These are phyloP conservation scores for Trichoderma citrinoviride DNA, from an alignment of 2,329 filamentous ascomycete species.

Conservation along the genomic window DNA sequence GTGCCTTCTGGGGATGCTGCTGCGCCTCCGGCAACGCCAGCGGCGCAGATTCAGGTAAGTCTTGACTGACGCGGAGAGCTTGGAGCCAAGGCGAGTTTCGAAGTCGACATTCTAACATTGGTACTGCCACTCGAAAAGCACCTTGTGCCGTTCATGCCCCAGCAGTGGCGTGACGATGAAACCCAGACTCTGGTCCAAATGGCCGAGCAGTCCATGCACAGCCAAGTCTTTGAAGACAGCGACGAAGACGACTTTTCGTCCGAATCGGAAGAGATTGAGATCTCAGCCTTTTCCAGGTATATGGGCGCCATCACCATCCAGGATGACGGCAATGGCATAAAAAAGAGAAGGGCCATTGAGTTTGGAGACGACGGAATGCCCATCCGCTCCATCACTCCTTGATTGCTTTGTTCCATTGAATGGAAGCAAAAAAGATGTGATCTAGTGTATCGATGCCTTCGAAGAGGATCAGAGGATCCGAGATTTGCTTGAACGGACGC, in stretches of 20 bases:
- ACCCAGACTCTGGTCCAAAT: not conserved
- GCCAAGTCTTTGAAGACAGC: slow-evolving; percentile 13
- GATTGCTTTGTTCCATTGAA: no score
- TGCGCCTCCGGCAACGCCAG: not conserved
- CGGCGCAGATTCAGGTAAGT: not conserved
- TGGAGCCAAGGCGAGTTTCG: not conserved
- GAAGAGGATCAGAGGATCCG: no score
- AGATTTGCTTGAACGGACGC: not conserved
- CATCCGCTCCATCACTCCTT: not conserved
- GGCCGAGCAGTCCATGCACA: not conserved
- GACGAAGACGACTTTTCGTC: slow-evolving; percentile 7
- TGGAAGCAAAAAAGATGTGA: not conserved
- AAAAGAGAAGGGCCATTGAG: slow-evolving; percentile 1
- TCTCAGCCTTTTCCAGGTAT: not conserved
- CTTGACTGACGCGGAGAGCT: not conserved
- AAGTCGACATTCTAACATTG: not conserved
- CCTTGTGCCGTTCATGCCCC: not conserved
- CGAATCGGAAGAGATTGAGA: not conserved
- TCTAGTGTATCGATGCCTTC: not conserved
- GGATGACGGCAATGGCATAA: not conserved
- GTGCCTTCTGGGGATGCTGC: not conserved
- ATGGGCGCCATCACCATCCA: slow-evolving; percentile 5
- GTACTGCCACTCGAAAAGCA: not conserved
- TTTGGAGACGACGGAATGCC: slow-evolving; percentile 17
- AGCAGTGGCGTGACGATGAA: not conserved